Conservation (phyloP, 2,329 filamentous ascomycete species). For the Penicillium verrucosum region DNA sequence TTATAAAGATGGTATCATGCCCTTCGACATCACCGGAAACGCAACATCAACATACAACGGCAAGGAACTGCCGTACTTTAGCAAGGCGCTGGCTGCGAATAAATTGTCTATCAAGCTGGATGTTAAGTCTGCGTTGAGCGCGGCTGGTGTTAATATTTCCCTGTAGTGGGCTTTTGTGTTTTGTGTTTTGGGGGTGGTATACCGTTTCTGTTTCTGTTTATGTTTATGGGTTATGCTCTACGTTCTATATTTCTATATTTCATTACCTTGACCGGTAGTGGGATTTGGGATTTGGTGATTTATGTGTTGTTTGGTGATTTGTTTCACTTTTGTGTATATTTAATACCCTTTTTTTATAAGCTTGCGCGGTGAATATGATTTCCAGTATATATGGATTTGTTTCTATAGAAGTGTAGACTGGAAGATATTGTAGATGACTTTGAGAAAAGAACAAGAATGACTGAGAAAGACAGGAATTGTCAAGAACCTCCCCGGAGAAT, state of each 20-base stretch:
- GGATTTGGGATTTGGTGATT: not conserved
- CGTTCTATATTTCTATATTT: not conserved
- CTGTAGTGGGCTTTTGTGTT: not conserved
- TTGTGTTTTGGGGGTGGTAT: not conserved
- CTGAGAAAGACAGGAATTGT: too few species aligned
- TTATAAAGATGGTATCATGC: slow-evolving; percentile 50
- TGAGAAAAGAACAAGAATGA: too few species aligned
- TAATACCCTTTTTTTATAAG: slow-evolving; percentile 4
- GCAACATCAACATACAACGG: slow-evolving; percentile 47
- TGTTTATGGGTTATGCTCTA: not conserved
- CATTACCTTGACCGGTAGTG: not conserved
- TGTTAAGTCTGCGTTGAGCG: slow-evolving; percentile 33
- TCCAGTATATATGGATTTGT: not conserved
- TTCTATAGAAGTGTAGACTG: too few species aligned
- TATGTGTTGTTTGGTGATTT: not conserved
- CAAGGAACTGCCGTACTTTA: slow-evolving; percentile 53
- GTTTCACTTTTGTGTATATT: not conserved
- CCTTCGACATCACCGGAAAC: slow-evolving; percentile 51
- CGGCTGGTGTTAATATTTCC: slow-evolving; percentile 11
- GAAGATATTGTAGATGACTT: too few species aligned
- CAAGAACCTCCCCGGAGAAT: too few species aligned
- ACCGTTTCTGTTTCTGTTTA: not conserved
- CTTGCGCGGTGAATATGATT: not conserved
- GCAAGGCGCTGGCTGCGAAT: slow-evolving; percentile 49
- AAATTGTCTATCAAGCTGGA: slow-evolving; percentile 48